A percentile compares a stretch with the other conserved stretches of the same genome.
Evolutionary conservation across 331 rosid species (phyloP).

Genomic region (Cucumis variabilis): DNA sequence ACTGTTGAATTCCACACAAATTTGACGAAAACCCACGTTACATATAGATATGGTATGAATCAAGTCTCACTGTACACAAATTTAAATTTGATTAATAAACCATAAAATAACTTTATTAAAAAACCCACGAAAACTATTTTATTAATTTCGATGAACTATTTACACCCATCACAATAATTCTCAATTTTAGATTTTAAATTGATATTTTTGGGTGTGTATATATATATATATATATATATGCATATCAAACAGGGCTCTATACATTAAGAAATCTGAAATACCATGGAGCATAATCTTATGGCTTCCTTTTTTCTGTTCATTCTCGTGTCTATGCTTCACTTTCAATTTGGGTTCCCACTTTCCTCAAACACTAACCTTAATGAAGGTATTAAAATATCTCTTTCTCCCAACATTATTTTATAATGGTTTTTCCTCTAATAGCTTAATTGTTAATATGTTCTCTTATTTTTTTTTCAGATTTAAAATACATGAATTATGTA

Average conservation of each 20-base stretch:
- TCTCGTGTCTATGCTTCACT: not conserved
- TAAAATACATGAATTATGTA: slow-evolving; percentile 37
- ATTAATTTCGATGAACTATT: not conserved
- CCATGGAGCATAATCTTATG: slow-evolving; percentile 6
- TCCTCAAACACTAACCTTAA: not conserved
- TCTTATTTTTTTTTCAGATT: slow-evolving; percentile 16
- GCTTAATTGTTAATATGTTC: not conserved
- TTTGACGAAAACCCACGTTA: too few relatives aligned
- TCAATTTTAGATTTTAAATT: not conserved
- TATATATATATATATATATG: too few relatives aligned
- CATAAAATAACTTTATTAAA: too few relatives aligned
- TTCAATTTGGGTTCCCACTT: not conserved
- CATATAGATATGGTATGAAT: too few relatives aligned
- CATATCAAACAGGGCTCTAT: not conserved
- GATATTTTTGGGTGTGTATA: too few relatives aligned
- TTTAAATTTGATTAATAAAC: too few relatives aligned
- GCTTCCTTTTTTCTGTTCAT: not conserved
- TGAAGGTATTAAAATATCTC: not conserved
- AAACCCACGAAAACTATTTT: too few relatives aligned
- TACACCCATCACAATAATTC: not conserved
- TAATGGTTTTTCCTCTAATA: not conserved
- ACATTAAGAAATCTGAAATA: not conserved
- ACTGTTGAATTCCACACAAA: too few relatives aligned
- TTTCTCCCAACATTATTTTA: not conserved
- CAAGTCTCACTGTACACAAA: too few relatives aligned